phyloP scores from a whole-genome alignment of 1,284 basidiomycete species.

The Ganoderma sp. region DNA sequence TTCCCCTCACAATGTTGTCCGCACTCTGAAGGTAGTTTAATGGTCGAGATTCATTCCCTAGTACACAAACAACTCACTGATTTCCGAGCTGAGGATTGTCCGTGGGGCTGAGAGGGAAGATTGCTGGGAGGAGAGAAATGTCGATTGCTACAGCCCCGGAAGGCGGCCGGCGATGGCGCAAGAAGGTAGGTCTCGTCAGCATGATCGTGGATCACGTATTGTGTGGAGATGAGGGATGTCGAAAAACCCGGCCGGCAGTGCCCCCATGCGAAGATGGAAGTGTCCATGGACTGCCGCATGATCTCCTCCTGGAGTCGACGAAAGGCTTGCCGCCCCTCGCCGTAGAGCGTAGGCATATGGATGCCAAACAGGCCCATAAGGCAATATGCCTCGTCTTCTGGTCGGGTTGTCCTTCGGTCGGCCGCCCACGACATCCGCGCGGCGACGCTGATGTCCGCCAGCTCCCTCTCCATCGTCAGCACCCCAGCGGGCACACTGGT shows the following conservation, averaged over 20 bases:
- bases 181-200: neutral
- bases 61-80: neutral
- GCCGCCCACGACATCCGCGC: neutral
- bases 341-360: slow-evolving; percentile 14
- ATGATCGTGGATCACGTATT: neutral
- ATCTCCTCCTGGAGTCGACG: slow-evolving; percentile 10
- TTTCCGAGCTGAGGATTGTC: neutral
- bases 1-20: neutral
- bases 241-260: neutral
- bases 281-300: slow-evolving; percentile 11
- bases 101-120: neutral
- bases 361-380: slow-evolving; percentile 11
- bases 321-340: slow-evolving; percentile 12
- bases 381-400: slow-evolving; percentile 13
- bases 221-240: neutral
- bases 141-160: neutral
- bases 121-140: neutral
- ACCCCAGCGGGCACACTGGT: slow-evolving; percentile 15
- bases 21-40: neutral
- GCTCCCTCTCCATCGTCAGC: slow-evolving; percentile 1
- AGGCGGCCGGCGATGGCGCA: neutral
- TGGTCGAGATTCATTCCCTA: neutral
- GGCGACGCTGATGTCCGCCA: neutral
- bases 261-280: slow-evolving; percentile 10
- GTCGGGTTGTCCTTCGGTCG: slow-evolving; percentile 3